Evolutionary conservation across 1,139 yeast species (phyloP), one percentile per base, ranked within the genome.

Genomic region (Suhomyces bolitotheri): DNA sequence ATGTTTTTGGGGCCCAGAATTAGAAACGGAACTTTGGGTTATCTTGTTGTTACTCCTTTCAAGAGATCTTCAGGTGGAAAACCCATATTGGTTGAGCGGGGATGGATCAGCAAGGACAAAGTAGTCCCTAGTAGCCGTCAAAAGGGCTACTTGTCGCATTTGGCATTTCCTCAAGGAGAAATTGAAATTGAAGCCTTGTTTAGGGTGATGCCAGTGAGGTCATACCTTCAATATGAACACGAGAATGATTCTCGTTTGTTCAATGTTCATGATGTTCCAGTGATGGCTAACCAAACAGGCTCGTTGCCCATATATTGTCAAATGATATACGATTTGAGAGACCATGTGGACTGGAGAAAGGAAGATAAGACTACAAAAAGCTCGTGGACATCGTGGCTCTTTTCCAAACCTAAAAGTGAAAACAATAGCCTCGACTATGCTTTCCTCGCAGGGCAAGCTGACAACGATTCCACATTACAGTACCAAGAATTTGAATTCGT

Each of bases 1-100:
- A 80, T 89, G 69, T 85, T 86, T 50, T 87, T 94, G 34, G 97
- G 97, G 0, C 98, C 98, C 12, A 73, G 96, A 47, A 71, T 85
- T 39, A 73, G 74, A 44, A 80, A 87, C 45, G 95, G 90, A 7
- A 71, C 69, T 46, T 74, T 80, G 39, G 98, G 98, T 2, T 92
- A 85, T 57, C 66, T 78, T 30, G 73, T 92, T 9, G 79, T 87
- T 24, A 83, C 95, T 7, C 98, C 98, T 4, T 78, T 92, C 52
- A 73, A 79, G 17, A 76, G 95, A 41, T 67, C 78, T 9, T 79
- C 79, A 46, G 95, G 95, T 10, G 87, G 87, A 0, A 55, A 70
- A 38, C 82, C 82, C 7, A 66, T 90, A 17, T 67, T 92, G 38
- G 75, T 92, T 22, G 95, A 88, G 58, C 76, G 99, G 47, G 99